These are phyloP conservation scores for Mortierella sp. DNA, from an alignment of 371 early-diverging fungal species.

Conservation along the genomic window DNA sequence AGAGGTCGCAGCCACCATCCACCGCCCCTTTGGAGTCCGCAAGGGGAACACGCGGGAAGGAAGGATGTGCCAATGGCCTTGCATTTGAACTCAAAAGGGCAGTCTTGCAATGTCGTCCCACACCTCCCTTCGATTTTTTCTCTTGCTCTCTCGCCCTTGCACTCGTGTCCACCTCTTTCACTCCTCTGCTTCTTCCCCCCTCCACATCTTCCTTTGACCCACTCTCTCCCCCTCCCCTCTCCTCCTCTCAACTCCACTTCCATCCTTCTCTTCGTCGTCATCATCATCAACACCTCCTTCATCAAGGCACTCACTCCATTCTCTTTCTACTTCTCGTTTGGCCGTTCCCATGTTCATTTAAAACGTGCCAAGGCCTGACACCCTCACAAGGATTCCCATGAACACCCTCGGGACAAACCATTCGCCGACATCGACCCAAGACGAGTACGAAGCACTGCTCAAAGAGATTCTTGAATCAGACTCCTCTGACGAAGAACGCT, in stretches of 20 bases:
- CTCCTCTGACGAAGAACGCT: slow-evolving; percentile 58
- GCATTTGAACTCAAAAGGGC: background rate
- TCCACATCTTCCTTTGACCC: background rate
- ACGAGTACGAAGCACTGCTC: slow-evolving; percentile 70
- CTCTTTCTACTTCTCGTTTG: background rate
- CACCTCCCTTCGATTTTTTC: background rate
- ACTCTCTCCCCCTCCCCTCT: background rate
- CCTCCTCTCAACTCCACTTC: background rate
- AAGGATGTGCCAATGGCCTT: background rate
- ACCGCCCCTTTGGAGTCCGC: too few species aligned
- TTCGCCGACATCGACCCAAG: slow-evolving; percentile 48
- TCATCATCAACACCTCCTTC: background rate
- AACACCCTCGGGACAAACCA: slow-evolving; percentile 47
- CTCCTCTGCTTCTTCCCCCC: background rate
- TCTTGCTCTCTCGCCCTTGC: background rate
- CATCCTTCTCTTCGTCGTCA: background rate
- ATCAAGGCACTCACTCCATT: background rate
- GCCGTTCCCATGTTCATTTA: slow-evolving; percentile 4
- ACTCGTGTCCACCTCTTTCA: background rate
- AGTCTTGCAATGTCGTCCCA: background rate
- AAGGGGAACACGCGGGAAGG: background rate
- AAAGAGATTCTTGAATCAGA: slow-evolving; percentile 72
- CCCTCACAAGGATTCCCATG: slow-evolving; percentile 43
- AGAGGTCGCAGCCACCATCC: too few species aligned
- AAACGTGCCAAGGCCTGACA: slow-evolving; percentile 16